A percentile compares a stretch with the other conserved stretches of the same genome.
Evolutionary conservation across 345 rosid species (phyloP).

Genomic region (Arabis hirsuta): DNA sequence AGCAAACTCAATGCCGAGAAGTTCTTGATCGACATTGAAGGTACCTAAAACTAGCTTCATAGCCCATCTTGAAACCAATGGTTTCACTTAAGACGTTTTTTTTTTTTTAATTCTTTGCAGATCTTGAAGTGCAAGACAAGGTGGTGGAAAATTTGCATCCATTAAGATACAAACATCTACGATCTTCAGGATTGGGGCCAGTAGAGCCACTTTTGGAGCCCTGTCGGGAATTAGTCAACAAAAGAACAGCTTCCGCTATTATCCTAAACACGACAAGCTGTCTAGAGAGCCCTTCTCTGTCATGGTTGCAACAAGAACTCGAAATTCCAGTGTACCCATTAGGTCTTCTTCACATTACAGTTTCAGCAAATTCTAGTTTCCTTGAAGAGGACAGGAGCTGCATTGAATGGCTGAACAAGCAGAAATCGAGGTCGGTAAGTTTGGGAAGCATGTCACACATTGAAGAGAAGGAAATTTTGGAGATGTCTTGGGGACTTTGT

Average conservation of each 20-base stretch:
- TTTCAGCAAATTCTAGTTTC: no score
- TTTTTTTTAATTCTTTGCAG: constrained; percentile 18
- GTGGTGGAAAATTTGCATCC: constrained; percentile 14
- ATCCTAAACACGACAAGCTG: no score
- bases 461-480: constrained; percentile 7
- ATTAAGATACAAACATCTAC: constrained; percentile 20
- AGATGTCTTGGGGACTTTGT: constrained; percentile 39
- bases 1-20: neutral
- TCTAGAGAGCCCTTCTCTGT: no score
- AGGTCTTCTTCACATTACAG: no score
- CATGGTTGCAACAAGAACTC: no score
- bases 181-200: no score
- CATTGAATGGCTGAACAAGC: no score
- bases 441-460: constrained; percentile 53
- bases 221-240: no score
- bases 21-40: constrained; percentile 12
- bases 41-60: constrained; percentile 3
- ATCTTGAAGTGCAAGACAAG: neutral
- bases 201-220: no score
- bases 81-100: neutral
- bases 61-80: neutral
- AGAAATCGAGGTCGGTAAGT: constrained; percentile 50
- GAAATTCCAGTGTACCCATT: no score
- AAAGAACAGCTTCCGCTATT: no score
- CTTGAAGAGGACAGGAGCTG: constrained; percentile 30